Evolutionary conservation across 345 rosid species (phyloP).

Genomic region (Chamaenerion angustifolium): DNA sequence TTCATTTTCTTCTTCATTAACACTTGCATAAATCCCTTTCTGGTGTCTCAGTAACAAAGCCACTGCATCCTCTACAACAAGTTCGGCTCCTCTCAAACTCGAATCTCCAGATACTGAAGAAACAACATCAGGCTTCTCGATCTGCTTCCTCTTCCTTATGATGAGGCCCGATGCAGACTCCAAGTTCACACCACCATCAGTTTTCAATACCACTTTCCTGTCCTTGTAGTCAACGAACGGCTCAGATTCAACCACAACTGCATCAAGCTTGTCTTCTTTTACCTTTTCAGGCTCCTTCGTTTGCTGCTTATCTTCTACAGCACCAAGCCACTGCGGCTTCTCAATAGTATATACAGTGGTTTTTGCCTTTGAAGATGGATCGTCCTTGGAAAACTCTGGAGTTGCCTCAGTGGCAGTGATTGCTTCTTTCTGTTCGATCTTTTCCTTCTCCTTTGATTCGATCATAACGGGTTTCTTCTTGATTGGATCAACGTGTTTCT

Average conservation of each 20-base stretch:
- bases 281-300: slow-evolving; percentile 1
- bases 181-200: slow-evolving; percentile 12
- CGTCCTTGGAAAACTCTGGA: slow-evolving; percentile 16
- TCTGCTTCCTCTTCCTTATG: slow-evolving; percentile 61
- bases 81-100: slow-evolving; percentile 30
- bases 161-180: slow-evolving; percentile 69
- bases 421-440: slow-evolving; percentile 17
- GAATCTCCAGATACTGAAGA: slow-evolving; percentile 17
- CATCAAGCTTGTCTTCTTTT: slow-evolving; percentile 25
- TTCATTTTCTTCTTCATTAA: slow-evolving; percentile 25
- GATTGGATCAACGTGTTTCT: slow-evolving; percentile 15
- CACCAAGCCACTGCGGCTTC: slow-evolving; percentile 97
- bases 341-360: slow-evolving; percentile 29
- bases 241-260: slow-evolving; percentile 26
- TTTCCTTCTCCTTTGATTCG: slow-evolving; percentile 18
- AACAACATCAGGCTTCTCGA: slow-evolving; percentile 20
- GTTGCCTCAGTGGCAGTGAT: slow-evolving; percentile 16
- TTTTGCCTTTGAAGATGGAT: slow-evolving; percentile 23
- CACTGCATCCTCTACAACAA: slow-evolving; percentile 64
- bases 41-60: slow-evolving; percentile 78
- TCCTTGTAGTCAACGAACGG: slow-evolving; percentile 81
- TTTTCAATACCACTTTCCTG: slow-evolving; percentile 38
- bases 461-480: slow-evolving; percentile 28
- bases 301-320: slow-evolving; percentile 34
- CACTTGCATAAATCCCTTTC: slow-evolving; percentile 36